Conservation (phyloP, 805 yeast genomes). For the Ascoidea asiatica region DNA sequence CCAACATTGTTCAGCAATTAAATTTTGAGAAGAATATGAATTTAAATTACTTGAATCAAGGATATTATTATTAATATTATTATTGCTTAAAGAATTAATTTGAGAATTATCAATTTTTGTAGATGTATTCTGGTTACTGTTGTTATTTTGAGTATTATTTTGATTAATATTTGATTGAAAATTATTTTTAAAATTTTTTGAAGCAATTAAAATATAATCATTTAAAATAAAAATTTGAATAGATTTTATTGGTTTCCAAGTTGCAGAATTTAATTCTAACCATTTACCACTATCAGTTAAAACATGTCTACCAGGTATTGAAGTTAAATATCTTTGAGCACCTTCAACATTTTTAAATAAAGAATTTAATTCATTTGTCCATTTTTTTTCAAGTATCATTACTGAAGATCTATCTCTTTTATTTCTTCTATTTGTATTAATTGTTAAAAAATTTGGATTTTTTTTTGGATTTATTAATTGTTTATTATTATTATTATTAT, state of each 20-base stretch:
- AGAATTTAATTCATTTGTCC: slow-evolving; percentile 61
- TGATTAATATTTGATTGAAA: slow-evolving; percentile 15
- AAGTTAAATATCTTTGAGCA: slow-evolving; percentile 68
- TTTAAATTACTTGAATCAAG: slow-evolving; percentile 2
- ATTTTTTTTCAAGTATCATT: slow-evolving; percentile 59
- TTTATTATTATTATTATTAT: neutral
- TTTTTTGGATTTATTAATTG: neutral
- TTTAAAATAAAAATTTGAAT: slow-evolving; percentile 67
- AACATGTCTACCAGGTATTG: slow-evolving; percentile 69
- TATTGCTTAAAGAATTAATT: neutral
- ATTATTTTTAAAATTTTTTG: slow-evolving; percentile 32
- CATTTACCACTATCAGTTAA: slow-evolving; percentile 71
- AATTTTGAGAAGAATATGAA: slow-evolving; percentile 21
- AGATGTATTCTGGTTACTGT: neutral
- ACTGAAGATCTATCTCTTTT: slow-evolving; percentile 56
- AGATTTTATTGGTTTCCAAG: slow-evolving; percentile 67
- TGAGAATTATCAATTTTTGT: neutral
- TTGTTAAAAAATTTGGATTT: neutral
- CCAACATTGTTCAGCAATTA: slow-evolving; percentile 70
- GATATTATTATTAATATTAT: neutral
- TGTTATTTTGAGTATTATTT: neutral
- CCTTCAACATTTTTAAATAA: slow-evolving; percentile 80
- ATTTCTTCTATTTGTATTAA: slow-evolving; percentile 8
- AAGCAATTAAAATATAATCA: slow-evolving; percentile 65
- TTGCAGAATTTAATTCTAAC: slow-evolving; percentile 77